phyloP scores from a whole-genome alignment of 257 asterid genomes.

The Haberlea rhodopensis region DNA sequence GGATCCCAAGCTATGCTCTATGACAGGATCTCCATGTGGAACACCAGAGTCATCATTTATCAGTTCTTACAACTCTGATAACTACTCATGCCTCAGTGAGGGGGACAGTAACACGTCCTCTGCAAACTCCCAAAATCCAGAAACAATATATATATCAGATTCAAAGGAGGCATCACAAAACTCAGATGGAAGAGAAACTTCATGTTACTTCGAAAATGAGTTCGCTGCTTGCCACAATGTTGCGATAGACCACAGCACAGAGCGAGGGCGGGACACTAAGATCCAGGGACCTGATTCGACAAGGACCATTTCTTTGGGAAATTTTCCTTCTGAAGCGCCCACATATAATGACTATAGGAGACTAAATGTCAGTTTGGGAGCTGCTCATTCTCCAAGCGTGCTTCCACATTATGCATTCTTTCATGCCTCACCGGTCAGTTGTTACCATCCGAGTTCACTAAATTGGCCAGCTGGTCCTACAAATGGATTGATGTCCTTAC shows the following conservation, averaged over 20 bases:
- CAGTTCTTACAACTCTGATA: constrained; percentile 68
- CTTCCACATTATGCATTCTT: constrained; percentile 65
- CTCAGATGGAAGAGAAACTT: constrained; percentile 60
- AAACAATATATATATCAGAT: constrained; percentile 73
- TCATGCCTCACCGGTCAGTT: constrained; percentile 69
- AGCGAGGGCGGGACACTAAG: constrained; percentile 30
- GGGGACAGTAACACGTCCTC: constrained; percentile 77
- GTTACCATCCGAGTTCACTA: constrained; percentile 69
- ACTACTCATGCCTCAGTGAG: constrained; percentile 80
- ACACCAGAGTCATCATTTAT: constrained; percentile 40
- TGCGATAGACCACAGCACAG: constrained; percentile 29
- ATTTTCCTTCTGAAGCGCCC: constrained; percentile 36
- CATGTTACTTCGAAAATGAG: constrained; percentile 40
- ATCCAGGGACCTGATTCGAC: constrained; percentile 33
- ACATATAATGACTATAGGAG: constrained; percentile 40
- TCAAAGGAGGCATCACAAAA: constrained; percentile 72
- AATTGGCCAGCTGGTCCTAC: constrained; percentile 65
- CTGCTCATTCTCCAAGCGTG: constrained; percentile 47
- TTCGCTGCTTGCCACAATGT: constrained; percentile 33
- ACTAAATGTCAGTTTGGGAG: constrained; percentile 34
- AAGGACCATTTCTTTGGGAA: constrained; percentile 29
- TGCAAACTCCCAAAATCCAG: constrained; percentile 58
- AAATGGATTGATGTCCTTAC: constrained; percentile 61
- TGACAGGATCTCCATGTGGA: constrained; percentile 27
- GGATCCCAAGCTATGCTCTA: constrained; percentile 36